Percentiles rank a stretch among this genome's conserved stretches.
Evolutionary conservation across 176 grass and related monocot genomes (phyloP).

Genomic region (Bromus sterilis): DNA sequence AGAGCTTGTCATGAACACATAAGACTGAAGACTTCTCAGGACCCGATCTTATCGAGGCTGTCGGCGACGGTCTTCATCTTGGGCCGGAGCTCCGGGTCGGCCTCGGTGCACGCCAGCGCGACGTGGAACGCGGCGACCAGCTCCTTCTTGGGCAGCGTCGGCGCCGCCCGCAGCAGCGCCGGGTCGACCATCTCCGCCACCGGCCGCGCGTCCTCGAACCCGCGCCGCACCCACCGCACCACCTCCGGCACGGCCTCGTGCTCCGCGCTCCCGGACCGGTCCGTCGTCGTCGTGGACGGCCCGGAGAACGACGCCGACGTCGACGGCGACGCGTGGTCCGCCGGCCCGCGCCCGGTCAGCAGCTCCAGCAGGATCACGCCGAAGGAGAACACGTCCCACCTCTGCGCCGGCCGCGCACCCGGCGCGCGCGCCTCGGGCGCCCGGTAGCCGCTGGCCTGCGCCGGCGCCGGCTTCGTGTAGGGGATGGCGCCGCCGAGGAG

Average conservation of each 20-base stretch:
- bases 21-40: no score
- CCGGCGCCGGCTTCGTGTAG: slow-evolving; percentile 12
- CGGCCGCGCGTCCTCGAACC: slow-evolving; percentile 45
- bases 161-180: slow-evolving; percentile 28
- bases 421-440: slow-evolving; percentile 49
- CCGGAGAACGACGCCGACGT: slow-evolving; percentile 37
- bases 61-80: slow-evolving; percentile 78
- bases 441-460: slow-evolving; percentile 23
- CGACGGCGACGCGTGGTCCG: slow-evolving; percentile 48
- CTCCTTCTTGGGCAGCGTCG: slow-evolving; percentile 64
- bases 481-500: slow-evolving; percentile 40
- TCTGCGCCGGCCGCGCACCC: slow-evolving; percentile 29
- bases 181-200: slow-evolving; percentile 63
- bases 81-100: slow-evolving; percentile 51
- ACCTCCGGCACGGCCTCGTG: slow-evolving; percentile 43
- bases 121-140: slow-evolving; percentile 69
- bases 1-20: background rate
- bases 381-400: slow-evolving; percentile 85
- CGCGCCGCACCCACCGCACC: slow-evolving; percentile 68
- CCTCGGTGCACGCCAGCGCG: slow-evolving; percentile 59
- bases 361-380: slow-evolving; percentile 71
- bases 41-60: slow-evolving; percentile 61
- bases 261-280: slow-evolving; percentile 36
- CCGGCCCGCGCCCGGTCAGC: slow-evolving; percentile 41
- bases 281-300: slow-evolving; percentile 10